Percentiles rank a stretch among this genome's conserved stretches.
phyloP scores from a whole-genome alignment of 2,329 filamentous ascomycete genomes.

The Neonectria hederae region DNA sequence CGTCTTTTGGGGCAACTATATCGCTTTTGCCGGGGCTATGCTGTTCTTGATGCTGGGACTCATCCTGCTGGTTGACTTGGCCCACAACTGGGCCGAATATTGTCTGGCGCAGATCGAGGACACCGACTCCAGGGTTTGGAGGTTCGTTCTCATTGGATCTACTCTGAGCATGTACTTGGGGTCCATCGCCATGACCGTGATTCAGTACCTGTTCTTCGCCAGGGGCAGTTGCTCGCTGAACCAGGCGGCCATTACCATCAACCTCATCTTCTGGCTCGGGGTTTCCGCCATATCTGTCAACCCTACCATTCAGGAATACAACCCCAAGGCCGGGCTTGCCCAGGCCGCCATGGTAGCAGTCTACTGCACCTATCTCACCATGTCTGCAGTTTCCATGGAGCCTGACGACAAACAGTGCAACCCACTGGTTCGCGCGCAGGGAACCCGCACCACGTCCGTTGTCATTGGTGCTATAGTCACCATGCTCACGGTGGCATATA shows the following conservation, averaged over 20 bases:
- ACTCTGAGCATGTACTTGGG: slow-evolving; percentile 93
- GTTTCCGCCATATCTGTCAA: slow-evolving; percentile 90
- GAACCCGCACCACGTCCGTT: slow-evolving; percentile 88
- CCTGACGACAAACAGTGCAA: slow-evolving; percentile 95
- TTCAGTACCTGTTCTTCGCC: slow-evolving; percentile 98
- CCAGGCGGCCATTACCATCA: slow-evolving; percentile 93
- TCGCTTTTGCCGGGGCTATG: slow-evolving; percentile 87
- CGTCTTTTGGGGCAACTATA: slow-evolving; percentile 94
- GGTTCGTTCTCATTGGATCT: slow-evolving; percentile 86
- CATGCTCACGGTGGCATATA: slow-evolving; percentile 97
- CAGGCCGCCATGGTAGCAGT: slow-evolving; percentile 97
- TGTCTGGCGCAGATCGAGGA: slow-evolving; percentile 94
- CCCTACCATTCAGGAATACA: slow-evolving; percentile 87
- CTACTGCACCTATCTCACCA: slow-evolving; percentile 98
- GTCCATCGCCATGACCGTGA: slow-evolving; percentile 90
- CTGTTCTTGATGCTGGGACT: slow-evolving; percentile 93
- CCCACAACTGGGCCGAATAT: slow-evolving; percentile 96
- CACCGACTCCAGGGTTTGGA: slow-evolving; percentile 85
- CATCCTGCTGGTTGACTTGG: slow-evolving; percentile 91
- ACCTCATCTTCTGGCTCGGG: slow-evolving; percentile 82
- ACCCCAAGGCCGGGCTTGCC: slow-evolving; percentile 93
- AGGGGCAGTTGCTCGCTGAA: slow-evolving; percentile 88
- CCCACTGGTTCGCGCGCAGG: slow-evolving; percentile 84
- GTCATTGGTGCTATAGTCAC: slow-evolving; percentile 94
- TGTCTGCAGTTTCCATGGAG: slow-evolving; percentile 99